Conservation (phyloP, 2,329 filamentous ascomycete genomes). For the Cryphonectria japonica region DNA sequence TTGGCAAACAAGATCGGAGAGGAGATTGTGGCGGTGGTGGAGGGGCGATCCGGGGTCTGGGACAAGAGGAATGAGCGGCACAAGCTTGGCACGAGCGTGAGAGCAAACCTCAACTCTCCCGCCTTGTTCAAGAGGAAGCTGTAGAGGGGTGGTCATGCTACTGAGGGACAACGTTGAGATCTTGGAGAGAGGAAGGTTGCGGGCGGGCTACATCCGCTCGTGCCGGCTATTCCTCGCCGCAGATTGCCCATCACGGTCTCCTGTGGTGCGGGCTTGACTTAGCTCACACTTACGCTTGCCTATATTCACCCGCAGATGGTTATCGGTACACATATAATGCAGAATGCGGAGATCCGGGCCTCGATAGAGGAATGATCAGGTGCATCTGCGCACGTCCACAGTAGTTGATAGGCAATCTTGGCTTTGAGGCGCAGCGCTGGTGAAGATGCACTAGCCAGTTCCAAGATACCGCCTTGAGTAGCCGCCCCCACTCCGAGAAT, state of each 20-base stretch:
- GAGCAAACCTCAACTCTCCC: slow-evolving; percentile 68
- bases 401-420: slow-evolving; percentile 2
- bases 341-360: neutral
- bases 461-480: neutral
- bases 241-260: neutral
- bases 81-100: slow-evolving; percentile 76
- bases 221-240: neutral
- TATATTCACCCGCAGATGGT: neutral
- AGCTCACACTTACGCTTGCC: neutral
- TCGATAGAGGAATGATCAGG: neutral
- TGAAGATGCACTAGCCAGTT: neutral
- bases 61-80: slow-evolving; percentile 78
- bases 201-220: neutral
- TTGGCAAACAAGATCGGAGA: slow-evolving; percentile 81
- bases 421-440: slow-evolving; percentile 7
- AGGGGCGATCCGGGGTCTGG: slow-evolving; percentile 85
- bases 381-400: neutral
- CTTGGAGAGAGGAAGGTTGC: neutral
- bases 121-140: slow-evolving; percentile 41
- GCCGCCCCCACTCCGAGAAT: neutral
- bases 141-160: neutral
- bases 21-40: slow-evolving; percentile 84
- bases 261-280: neutral
- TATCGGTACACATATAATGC: neutral
- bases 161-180: neutral